These are phyloP conservation scores for Populus euphratica DNA, from an alignment of 345 rosid genomes.

Conservation along the genomic window DNA sequence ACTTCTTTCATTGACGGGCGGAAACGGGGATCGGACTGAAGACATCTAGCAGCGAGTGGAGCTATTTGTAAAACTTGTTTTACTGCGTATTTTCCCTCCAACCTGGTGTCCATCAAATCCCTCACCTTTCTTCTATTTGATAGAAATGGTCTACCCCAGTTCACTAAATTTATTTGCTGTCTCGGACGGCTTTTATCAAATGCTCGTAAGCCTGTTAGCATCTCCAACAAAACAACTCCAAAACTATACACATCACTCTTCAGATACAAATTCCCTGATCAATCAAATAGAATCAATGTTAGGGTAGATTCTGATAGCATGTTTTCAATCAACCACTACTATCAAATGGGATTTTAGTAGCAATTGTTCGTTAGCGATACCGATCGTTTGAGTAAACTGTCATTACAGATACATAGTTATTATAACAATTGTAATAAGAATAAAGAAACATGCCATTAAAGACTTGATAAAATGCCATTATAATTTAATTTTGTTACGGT, in stretches of 20 bases:
- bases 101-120: conserved; percentile 1
- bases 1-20: conserved; percentile 20
- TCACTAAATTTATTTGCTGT: not conserved
- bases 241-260: conserved; percentile 18
- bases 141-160: conserved; percentile 10
- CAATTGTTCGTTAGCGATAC: no score
- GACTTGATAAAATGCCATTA: no score
- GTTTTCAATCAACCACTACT: no score
- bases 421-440: no score
- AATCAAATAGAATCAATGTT: not conserved
- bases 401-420: no score
- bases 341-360: no score
- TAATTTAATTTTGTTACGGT: no score
- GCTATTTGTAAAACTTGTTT: not conserved
- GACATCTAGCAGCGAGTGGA: conserved; percentile 2
- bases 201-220: conserved; percentile 16
- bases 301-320: not conserved
- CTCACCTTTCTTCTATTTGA: not conserved
- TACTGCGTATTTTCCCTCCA: conserved; percentile 5
- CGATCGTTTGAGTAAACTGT: no score
- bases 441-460: no score
- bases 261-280: conserved; percentile 1
- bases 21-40: not conserved
- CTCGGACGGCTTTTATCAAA: conserved; percentile 1
- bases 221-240: conserved; percentile 19